Percentiles rank a stretch among this genome's conserved stretches.
phyloP scores from a whole-genome alignment of 2,329 filamentous ascomycete species.

The Cercospora sojina region DNA sequence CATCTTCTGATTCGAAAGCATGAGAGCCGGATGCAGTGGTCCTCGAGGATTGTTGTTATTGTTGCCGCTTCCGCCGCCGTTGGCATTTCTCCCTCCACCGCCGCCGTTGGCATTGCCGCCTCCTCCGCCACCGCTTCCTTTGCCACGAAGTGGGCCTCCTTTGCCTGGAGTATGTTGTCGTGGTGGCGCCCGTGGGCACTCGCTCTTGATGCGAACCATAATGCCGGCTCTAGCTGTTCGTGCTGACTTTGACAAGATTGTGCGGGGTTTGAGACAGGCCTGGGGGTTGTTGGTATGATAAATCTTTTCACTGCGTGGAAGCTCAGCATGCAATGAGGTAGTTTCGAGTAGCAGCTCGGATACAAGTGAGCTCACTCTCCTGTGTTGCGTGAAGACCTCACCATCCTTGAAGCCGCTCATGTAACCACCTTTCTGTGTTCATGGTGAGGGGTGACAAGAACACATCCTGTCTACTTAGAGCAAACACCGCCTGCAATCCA shows the following conservation, averaged over 20 bases:
- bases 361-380: background rate
- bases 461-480: background rate
- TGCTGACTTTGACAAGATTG: background rate
- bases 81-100: background rate
- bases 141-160: slow-evolving; percentile 1
- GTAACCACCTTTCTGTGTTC: background rate
- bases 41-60: background rate
- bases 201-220: slow-evolving; percentile 9
- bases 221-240: background rate
- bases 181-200: background rate
- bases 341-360: background rate
- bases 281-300: background rate
- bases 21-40: background rate
- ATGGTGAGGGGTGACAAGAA: background rate
- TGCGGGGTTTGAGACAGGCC: background rate
- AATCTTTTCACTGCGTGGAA: background rate
- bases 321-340: background rate
- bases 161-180: background rate
- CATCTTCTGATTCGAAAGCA: slow-evolving; percentile 3
- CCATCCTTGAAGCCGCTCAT: background rate
- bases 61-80: background rate
- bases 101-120: background rate
- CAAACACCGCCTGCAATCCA: background rate
- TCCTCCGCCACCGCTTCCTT: background rate
- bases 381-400: background rate